Percentiles rank a stretch among this genome's conserved stretches.
These are phyloP conservation scores for Aureobasidium pullulans DNA, from an alignment of 2,329 filamentous ascomycete genomes.

Conservation along the genomic window DNA sequence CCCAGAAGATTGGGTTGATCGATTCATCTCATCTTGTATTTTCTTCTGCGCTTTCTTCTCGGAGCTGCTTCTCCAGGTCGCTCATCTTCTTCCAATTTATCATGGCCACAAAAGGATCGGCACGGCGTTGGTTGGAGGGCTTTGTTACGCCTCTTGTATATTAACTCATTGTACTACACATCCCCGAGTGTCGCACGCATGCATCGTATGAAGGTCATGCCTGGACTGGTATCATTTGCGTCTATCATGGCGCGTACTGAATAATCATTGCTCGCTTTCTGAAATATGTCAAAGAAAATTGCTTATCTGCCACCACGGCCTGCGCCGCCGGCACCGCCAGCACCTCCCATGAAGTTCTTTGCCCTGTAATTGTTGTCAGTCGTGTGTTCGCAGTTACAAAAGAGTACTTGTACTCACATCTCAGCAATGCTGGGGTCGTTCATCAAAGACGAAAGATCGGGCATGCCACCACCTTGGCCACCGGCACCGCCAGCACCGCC, in stretches of 20 bases:
- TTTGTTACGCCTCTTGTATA: neutral
- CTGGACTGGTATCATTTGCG: constrained; percentile 8
- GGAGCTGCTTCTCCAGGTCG: neutral
- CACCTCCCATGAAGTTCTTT: constrained; percentile 60
- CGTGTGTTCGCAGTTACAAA: neutral
- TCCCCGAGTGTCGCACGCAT: constrained; percentile 2
- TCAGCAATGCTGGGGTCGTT: constrained; percentile 85
- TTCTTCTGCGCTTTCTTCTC: neutral
- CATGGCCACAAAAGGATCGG: constrained; percentile 7
- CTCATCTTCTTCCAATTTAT: neutral
- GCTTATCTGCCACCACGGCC: constrained; percentile 18
- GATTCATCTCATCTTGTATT: neutral
- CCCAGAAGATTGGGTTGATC: constrained; percentile 69
- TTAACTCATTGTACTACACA: neutral
- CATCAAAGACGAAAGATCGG: constrained; percentile 80
- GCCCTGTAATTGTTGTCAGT: constrained; percentile 42
- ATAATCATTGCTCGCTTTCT: neutral
- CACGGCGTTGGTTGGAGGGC: constrained; percentile 12
- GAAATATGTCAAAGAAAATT: neutral
- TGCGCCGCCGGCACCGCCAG: constrained; percentile 42
- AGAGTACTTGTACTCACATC: constrained; percentile 58
- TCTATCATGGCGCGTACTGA: constrained; percentile 6
- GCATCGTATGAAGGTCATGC: neutral
- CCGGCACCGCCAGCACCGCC: constrained; percentile 26
- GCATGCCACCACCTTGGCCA: constrained; percentile 68